Evolutionary conservation across 2,329 filamentous ascomycete species (phyloP), one percentile per base, ranked within the genome.

Genomic region (Pseudocercospora musae): DNA sequence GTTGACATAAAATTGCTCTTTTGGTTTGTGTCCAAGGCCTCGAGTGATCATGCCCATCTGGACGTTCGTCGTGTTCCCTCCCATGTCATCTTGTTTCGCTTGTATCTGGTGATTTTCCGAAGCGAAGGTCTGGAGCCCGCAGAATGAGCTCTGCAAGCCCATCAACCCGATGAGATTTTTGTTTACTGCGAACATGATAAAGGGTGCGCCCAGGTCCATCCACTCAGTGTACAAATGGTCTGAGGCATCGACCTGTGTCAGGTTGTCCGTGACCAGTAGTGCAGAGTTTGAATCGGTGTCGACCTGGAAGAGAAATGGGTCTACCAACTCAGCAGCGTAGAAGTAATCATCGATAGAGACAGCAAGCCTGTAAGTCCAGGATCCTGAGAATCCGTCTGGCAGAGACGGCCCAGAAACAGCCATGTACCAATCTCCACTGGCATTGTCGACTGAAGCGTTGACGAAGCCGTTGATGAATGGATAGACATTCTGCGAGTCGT

Each of bases 1-100:
- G 40, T 84, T 86, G 53, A 97, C 82, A 70, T 94, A 92, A 74
- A 99, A 96, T 71, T 96, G 92, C 74, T 96, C 89, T 74, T 92
- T 93, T 0, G 91, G 91, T 63, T 87, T 81, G 56, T 85, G 85
- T 3, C 86, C 86, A 0, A 82, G 78, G 3, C 86, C 90, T 31
- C 87, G 84, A 27, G 82, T 87, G 2, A 88, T 93, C 81, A 96
- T 90, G 42, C 84, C 81, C 49, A 84, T 86, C 53, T 74, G 67
- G 0, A 76, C 70, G 20, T 69, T 60, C 5, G 62, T 70, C 78
- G 80, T 29, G 87, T 78, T 60, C 73, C 76, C 62, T 74, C 81
- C 54, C 81, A 76, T 63, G 75, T 79, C 29, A 77, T 74, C 50
- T 79, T 80, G 59, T 83, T 82, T 63, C 85, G 79, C 42, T 82